A percentile compares a stretch with the other conserved stretches of the same genome.
phyloP scores from a whole-genome alignment of 257 asterid species.

The Przewalskia tangutica region DNA sequence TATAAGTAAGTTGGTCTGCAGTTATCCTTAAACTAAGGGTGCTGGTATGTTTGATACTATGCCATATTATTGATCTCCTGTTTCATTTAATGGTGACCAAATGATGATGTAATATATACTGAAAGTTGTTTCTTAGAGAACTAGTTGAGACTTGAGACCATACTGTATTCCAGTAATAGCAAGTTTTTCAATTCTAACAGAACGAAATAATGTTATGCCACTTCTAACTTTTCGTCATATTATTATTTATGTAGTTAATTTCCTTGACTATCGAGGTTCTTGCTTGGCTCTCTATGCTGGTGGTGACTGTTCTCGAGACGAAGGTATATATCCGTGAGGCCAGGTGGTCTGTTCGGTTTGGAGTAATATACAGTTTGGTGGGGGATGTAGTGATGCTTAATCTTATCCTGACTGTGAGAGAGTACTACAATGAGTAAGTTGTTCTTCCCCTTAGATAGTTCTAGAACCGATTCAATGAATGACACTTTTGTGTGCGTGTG shows the following conservation, averaged over 20 bases:
- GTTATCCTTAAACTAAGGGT: not conserved
- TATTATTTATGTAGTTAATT: not conserved
- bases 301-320: constrained; percentile 64
- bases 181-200: not conserved
- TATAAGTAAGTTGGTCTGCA: not conserved
- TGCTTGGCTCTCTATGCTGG: constrained; percentile 78
- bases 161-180: not conserved
- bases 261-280: constrained; percentile 62
- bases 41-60: not conserved
- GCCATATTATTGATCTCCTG: not conserved
- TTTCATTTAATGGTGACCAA: not conserved
- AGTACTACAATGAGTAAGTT: constrained; percentile 52
- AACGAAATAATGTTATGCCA: not conserved
- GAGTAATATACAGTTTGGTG: constrained; percentile 62
- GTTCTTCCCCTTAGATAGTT: not conserved
- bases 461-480: not conserved
- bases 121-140: not conserved
- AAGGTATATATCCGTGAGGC: constrained; percentile 60
- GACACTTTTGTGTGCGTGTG: not conserved
- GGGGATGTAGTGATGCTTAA: constrained; percentile 79
- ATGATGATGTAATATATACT: not conserved
- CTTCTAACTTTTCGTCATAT: not conserved
- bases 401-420: constrained; percentile 50
- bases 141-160: not conserved
- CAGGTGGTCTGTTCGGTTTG: constrained; percentile 86